These are phyloP conservation scores for Skeletonema potamos DNA, from an alignment of 108 stramenopile species.

Conservation along the genomic window DNA sequence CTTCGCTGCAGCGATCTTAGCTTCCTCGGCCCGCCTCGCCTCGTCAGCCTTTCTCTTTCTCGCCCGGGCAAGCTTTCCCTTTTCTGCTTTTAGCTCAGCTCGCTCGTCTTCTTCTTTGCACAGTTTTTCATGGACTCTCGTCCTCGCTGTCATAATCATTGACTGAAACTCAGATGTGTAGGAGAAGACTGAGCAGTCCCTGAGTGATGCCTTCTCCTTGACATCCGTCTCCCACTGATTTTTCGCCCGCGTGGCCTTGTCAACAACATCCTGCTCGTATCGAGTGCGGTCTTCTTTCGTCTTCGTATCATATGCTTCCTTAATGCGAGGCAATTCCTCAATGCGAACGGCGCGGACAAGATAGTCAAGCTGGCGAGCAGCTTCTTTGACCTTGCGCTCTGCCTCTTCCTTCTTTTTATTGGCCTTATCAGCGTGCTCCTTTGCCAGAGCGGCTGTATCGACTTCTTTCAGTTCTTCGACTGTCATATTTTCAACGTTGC, in stretches of 20 bases:
- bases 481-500: slow-evolving; percentile 88
- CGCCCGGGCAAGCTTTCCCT: slow-evolving; percentile 69
- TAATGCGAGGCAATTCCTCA: slow-evolving; percentile 90
- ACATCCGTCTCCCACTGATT: slow-evolving; percentile 78
- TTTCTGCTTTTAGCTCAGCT: slow-evolving; percentile 76
- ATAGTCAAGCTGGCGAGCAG: slow-evolving; percentile 89
- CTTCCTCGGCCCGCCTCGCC: slow-evolving; percentile 55
- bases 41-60: slow-evolving; percentile 74
- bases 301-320: slow-evolving; percentile 72
- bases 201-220: slow-evolving; percentile 60
- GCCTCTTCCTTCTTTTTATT: slow-evolving; percentile 93
- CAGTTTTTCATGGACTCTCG: slow-evolving; percentile 47
- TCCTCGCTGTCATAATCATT: slow-evolving; percentile 69
- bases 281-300: slow-evolving; percentile 65
- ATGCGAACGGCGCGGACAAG: slow-evolving; percentile 93
- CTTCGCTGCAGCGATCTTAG: slow-evolving; percentile 39
- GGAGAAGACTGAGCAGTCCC: slow-evolving; percentile 58
- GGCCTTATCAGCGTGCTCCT: slow-evolving; percentile 82
- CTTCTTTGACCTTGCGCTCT: slow-evolving; percentile 83
- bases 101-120: slow-evolving; percentile 67
- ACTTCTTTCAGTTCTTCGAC: slow-evolving; percentile 68
- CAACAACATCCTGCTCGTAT: slow-evolving; percentile 73
- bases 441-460: slow-evolving; percentile 72
- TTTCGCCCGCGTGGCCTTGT: slow-evolving; percentile 68
- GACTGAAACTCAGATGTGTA: slow-evolving; percentile 67